Conservation (phyloP, 176 grass and related monocot genomes). For the Musa schizocarpa region DNA sequence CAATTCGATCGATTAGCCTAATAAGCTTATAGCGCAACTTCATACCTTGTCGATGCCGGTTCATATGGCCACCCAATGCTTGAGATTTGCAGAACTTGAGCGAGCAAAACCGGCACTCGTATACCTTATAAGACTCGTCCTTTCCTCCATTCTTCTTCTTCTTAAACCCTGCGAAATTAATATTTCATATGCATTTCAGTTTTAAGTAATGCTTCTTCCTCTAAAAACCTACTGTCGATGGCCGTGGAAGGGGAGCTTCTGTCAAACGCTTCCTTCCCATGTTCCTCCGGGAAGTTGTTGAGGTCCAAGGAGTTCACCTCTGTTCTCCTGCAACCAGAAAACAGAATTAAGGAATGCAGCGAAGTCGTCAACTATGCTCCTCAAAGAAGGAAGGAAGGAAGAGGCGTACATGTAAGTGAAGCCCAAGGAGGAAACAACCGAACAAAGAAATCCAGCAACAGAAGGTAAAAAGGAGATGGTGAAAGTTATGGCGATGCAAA, state of each 20-base stretch:
- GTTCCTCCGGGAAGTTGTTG: conserved; percentile 89
- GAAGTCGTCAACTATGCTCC: too few species aligned
- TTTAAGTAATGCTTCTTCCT: too few species aligned
- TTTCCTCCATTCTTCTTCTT: conserved; percentile 63
- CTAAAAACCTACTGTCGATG: conserved; percentile 3
- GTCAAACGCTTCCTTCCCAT: conserved; percentile 54
- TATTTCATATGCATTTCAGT: too few species aligned
- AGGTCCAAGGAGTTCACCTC: conserved; percentile 65
- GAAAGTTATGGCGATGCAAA: conserved; percentile 18
- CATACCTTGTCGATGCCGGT: conserved; percentile 88
- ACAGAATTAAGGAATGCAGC: not conserved
- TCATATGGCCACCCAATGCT: conserved; percentile 96
- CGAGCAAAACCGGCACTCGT: conserved; percentile 87
- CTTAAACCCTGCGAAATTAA: conserved; percentile 42
- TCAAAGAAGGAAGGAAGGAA: too few species aligned
- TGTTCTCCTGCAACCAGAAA: conserved; percentile 44
- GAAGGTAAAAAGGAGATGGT: not conserved
- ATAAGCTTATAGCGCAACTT: not conserved
- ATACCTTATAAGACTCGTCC: conserved; percentile 49
- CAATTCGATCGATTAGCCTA: too few species aligned
- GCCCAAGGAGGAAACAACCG: not conserved
- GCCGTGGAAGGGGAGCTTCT: conserved; percentile 64
- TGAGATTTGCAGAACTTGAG: conserved; percentile 91
- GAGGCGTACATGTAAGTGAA: conserved; percentile 11
- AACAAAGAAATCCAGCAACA: not conserved